Conservation (phyloP, 495 filamentous ascomycete species). For the Xylaria palmicola region DNA sequence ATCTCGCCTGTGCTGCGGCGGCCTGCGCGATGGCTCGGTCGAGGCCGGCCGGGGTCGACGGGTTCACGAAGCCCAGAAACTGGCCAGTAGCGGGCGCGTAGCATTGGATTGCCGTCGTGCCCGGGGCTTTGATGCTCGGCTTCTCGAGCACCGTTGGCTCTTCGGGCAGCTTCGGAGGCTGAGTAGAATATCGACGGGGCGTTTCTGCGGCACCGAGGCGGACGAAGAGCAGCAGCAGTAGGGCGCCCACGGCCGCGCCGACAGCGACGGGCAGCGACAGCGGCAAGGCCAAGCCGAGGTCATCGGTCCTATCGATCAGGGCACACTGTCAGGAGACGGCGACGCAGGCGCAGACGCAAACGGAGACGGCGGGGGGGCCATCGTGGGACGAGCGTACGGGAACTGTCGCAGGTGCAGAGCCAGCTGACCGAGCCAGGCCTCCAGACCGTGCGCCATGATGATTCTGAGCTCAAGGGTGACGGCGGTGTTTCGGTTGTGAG, state of each 20-base stretch:
- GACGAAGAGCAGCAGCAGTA: conserved; percentile 31
- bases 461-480: no score
- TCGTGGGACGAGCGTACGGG: conserved; percentile 20
- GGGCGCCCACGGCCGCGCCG: conserved; percentile 19
- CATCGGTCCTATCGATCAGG: conserved; percentile 16
- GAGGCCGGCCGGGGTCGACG: conserved; percentile 74
- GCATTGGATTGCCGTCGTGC: conserved; percentile 69
- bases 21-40: conserved; percentile 76
- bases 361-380: no score
- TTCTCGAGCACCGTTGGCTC: conserved; percentile 63
- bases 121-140: conserved; percentile 53
- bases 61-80: conserved; percentile 76
- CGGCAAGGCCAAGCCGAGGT: conserved; percentile 7
- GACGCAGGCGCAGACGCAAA: no score
- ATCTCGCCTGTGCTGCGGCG: conserved; percentile 71
- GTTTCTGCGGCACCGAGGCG: conserved; percentile 26
- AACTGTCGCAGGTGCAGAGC: conserved; percentile 21
- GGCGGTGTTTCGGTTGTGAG: background rate
- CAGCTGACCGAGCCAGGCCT: conserved; percentile 21
- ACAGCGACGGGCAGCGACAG: conserved; percentile 22
- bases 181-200: conserved; percentile 41
- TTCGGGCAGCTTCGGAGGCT: conserved; percentile 40
- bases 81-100: conserved; percentile 89
- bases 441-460: conserved; percentile 15
- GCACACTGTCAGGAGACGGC: background rate